Conservation (phyloP, 352 stramenopile species). For the Pythium periplocum region DNA sequence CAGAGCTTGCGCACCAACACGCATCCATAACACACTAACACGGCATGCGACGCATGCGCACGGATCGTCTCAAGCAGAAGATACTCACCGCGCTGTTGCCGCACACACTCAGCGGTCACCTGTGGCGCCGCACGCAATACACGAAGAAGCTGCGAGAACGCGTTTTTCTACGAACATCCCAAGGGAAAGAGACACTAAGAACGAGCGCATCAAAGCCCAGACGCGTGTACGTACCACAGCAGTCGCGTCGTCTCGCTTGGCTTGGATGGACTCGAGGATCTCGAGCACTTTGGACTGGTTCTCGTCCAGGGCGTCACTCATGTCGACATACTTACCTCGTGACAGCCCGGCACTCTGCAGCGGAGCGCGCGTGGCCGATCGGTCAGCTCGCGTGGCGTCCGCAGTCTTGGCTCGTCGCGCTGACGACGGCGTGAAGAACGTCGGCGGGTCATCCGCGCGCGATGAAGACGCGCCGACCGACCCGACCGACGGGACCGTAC, state of each 20-base stretch:
- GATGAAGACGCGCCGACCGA: too few species aligned
- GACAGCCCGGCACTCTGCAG: conserved; percentile 10
- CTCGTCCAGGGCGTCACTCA: conserved; percentile 39
- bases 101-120: conserved; percentile 61
- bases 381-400: conserved; percentile 10
- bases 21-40: conserved; percentile 73
- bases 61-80: conserved; percentile 54
- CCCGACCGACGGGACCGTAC: too few species aligned
- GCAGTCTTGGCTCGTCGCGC: conserved; percentile 22
- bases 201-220: not conserved
- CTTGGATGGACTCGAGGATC: conserved; percentile 37
- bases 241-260: conserved; percentile 31
- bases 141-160: conserved; percentile 49
- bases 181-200: not conserved
- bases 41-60: conserved; percentile 47
- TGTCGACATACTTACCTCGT: conserved; percentile 28
- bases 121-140: conserved; percentile 56
- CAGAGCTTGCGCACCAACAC: conserved; percentile 73
- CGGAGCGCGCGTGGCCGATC: conserved; percentile 3
- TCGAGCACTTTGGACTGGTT: conserved; percentile 54
- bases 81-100: conserved; percentile 49
- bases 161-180: conserved; percentile 47
- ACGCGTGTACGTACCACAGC: conserved; percentile 29
- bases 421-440: conserved; percentile 3
- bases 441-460: not conserved